These are phyloP conservation scores for Capronia epimyces DNA, from an alignment of 2,329 filamentous ascomycete genomes.

Conservation along the genomic window DNA sequence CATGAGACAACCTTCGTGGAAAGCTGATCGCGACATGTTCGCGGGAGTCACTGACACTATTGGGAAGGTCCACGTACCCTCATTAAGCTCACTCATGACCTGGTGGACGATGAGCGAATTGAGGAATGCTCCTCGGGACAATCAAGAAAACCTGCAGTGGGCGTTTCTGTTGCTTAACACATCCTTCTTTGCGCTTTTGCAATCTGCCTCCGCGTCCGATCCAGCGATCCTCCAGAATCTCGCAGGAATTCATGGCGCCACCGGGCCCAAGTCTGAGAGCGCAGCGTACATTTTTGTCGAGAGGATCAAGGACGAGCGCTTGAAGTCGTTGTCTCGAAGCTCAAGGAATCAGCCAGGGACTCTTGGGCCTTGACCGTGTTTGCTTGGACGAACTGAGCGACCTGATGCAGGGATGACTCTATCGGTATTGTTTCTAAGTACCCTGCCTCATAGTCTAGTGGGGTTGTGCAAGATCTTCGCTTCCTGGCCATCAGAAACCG, in stretches of 20 bases:
- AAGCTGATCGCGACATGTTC: background rate
- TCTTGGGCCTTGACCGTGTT: background rate
- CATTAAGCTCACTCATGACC: constrained; percentile 2
- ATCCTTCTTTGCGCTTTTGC: background rate
- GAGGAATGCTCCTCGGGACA: constrained; percentile 2
- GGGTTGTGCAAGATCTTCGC: background rate
- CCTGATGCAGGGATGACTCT: background rate
- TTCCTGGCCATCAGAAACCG: constrained; percentile 40
- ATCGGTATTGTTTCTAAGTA: background rate
- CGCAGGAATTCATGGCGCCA: background rate
- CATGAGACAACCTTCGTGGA: constrained; percentile 1
- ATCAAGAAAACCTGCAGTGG: constrained; percentile 4
- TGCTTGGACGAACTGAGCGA: background rate
- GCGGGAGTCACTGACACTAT: background rate
- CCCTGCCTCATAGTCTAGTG: background rate
- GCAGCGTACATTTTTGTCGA: background rate
- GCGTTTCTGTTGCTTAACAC: constrained; percentile 4
- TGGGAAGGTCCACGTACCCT: constrained; percentile 2
- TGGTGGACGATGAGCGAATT: constrained; percentile 6
- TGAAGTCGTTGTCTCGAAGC: background rate
- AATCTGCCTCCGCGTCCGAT: background rate
- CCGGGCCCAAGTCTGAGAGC: background rate
- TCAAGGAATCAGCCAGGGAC: background rate
- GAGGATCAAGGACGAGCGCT: background rate
- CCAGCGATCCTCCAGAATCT: background rate